These are phyloP conservation scores for Gaertneriomyces sp. DNA, from an alignment of 192 early-diverging fungal genomes.

Conservation along the genomic window DNA sequence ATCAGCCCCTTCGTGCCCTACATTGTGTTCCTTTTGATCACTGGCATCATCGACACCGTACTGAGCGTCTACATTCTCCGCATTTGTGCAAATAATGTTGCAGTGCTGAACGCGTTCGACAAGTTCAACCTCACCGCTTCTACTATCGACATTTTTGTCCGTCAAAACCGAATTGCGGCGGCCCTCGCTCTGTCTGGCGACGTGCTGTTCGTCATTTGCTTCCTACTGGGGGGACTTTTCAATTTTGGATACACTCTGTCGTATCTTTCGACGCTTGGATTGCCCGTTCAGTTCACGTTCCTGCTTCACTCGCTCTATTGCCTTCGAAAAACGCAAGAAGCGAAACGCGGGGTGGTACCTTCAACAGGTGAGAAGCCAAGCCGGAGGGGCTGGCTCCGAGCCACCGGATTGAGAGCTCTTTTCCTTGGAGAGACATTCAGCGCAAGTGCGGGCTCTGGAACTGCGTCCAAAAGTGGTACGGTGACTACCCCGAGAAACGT, in stretches of 20 bases:
- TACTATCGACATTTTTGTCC: not conserved
- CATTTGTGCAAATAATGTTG: not conserved
- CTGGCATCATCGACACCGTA: not conserved
- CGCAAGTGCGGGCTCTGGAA: too few species aligned
- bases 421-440: too few species aligned
- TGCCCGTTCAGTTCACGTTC: conserved; percentile 6
- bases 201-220: conserved; percentile 4
- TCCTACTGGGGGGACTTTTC: conserved; percentile 1
- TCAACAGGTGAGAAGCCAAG: too few species aligned
- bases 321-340: not conserved
- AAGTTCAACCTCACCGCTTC: not conserved
- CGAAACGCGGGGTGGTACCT: too few species aligned
- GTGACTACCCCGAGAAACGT: too few species aligned
- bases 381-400: too few species aligned
- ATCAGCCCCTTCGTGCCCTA: not conserved
- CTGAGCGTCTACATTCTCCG: not conserved
- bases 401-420: too few species aligned
- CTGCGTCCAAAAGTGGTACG: too few species aligned
- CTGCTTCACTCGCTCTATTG: conserved; percentile 11
- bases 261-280: not conserved
- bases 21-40: not conserved
- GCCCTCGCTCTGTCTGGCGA: not conserved
- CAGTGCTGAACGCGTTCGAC: not conserved
- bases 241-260: conserved; percentile 8
- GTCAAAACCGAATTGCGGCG: not conserved